Percentiles rank a stretch among this genome's conserved stretches.
Conservation (phyloP, 2,329 filamentous ascomycete species). For the Kalaharituber pfeilii region DNA sequence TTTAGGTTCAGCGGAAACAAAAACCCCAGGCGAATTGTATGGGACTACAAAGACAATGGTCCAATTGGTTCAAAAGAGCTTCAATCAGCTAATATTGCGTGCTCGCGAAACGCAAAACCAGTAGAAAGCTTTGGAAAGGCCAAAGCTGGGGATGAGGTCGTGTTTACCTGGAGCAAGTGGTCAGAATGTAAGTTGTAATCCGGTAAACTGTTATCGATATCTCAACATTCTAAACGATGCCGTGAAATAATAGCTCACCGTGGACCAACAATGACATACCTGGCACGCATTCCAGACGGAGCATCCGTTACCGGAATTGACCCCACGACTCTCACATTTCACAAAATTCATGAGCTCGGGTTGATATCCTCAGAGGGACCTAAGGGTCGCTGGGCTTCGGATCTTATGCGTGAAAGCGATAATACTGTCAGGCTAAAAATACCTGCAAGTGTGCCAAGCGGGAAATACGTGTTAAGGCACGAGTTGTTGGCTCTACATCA, state of each 20-base stretch:
- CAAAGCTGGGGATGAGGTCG: neutral
- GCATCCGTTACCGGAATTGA: neutral
- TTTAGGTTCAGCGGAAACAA: neutral
- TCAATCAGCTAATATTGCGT: neutral
- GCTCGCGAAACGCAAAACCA: neutral
- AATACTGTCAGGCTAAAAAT: neutral
- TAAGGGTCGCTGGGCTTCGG: neutral
- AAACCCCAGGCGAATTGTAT: neutral
- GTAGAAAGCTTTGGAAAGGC: neutral
- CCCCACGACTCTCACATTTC: neutral
- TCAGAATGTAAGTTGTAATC: neutral
- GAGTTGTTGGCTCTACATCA: neutral
- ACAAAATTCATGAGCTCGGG: neutral
- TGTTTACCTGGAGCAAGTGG: neutral
- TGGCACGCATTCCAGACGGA: neutral
- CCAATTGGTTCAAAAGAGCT: neutral
- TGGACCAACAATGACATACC: neutral
- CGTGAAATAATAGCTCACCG: neutral
- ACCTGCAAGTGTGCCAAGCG: neutral
- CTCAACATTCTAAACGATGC: neutral
- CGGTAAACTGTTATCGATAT: neutral
- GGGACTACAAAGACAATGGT: neutral
- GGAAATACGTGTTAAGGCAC: neutral
- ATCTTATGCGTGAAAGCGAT: neutral
- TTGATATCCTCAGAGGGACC: neutral